Percentiles rank a stretch among this genome's conserved stretches.
Evolutionary conservation across 2,329 filamentous ascomycete genomes (phyloP).

Genomic region (Zymoseptoria passerinii): DNA sequence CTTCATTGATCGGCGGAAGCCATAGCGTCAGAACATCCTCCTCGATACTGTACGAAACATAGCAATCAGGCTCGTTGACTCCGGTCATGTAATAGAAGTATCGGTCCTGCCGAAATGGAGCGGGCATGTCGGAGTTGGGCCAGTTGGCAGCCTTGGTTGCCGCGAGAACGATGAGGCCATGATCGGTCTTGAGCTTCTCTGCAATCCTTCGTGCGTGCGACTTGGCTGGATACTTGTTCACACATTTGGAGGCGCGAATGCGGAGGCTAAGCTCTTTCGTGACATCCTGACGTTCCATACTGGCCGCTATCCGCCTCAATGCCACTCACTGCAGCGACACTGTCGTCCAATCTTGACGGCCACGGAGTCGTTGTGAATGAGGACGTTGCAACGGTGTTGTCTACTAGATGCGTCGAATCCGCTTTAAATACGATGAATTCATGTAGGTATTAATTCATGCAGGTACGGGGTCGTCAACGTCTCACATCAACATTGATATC

Average conservation of each 20-base stretch:
- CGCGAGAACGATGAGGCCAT: constrained; percentile 76
- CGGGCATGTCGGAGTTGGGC: constrained; percentile 69
- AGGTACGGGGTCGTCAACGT: neutral
- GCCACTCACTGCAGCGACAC: neutral
- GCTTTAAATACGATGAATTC: neutral
- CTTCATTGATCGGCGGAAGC: constrained; percentile 81
- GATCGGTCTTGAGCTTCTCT: constrained; percentile 57
- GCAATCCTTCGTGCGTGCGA: constrained; percentile 73
- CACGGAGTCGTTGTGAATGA: neutral
- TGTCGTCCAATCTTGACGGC: neutral
- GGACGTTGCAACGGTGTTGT: neutral
- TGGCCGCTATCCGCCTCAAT: neutral
- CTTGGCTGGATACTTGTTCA: constrained; percentile 67
- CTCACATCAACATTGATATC: neutral
- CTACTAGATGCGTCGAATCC: neutral
- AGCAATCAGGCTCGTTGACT: constrained; percentile 70
- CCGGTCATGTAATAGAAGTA: constrained; percentile 94
- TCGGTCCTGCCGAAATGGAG: constrained; percentile 69
- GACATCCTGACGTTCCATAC: neutral
- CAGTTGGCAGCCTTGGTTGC: constrained; percentile 33
- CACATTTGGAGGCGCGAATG: constrained; percentile 4
- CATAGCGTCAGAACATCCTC: constrained; percentile 71
- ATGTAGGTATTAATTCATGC: too few species aligned
- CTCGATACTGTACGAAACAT: constrained; percentile 71
- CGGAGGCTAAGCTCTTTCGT: constrained; percentile 1